phyloP scores from a whole-genome alignment of 1,139 yeast genomes.

The Hansenula sp. region DNA sequence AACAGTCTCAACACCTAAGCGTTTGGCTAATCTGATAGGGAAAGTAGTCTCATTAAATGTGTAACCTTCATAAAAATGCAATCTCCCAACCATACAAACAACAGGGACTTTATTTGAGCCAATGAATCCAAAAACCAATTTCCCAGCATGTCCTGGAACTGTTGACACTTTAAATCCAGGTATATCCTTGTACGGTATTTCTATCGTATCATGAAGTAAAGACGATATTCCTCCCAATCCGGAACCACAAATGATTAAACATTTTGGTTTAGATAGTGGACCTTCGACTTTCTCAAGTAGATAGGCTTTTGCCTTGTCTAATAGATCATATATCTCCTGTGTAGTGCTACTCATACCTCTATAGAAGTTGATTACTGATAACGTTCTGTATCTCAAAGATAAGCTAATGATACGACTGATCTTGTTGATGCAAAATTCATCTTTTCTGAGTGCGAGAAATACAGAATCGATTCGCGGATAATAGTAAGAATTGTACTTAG shows the following conservation, averaged over 20 bases:
- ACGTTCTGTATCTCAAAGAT: not conserved
- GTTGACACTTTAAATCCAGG: conserved; percentile 84
- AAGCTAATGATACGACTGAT: too few relatives aligned
- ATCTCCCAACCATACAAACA: conserved; percentile 88
- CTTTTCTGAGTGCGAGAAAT: too few relatives aligned
- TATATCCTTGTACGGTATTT: conserved; percentile 59
- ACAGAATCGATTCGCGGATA: too few relatives aligned
- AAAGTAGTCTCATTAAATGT: conserved; percentile 75
- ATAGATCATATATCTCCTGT: conserved; percentile 9
- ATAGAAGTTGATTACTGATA: not conserved
- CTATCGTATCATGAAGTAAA: conserved; percentile 36
- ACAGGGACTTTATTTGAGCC: conserved; percentile 72
- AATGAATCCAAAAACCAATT: conserved; percentile 72
- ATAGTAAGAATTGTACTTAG: too few relatives aligned
- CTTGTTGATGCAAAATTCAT: too few relatives aligned
- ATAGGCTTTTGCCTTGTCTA: conserved; percentile 14
- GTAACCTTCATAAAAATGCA: conserved; percentile 92
- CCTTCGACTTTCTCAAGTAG: conserved; percentile 9
- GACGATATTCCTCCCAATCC: conserved; percentile 86
- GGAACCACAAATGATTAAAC: conserved; percentile 87
- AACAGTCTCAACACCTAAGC: conserved; percentile 54
- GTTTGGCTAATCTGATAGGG: conserved; percentile 74
- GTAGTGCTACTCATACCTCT: not conserved
- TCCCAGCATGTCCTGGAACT: conserved; percentile 87
- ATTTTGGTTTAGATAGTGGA: conserved; percentile 39